Evolutionary conservation across 2,329 filamentous ascomycete species (phyloP), one percentile per base, ranked within the genome.

Genomic region (Sporothrix mexicana): DNA sequence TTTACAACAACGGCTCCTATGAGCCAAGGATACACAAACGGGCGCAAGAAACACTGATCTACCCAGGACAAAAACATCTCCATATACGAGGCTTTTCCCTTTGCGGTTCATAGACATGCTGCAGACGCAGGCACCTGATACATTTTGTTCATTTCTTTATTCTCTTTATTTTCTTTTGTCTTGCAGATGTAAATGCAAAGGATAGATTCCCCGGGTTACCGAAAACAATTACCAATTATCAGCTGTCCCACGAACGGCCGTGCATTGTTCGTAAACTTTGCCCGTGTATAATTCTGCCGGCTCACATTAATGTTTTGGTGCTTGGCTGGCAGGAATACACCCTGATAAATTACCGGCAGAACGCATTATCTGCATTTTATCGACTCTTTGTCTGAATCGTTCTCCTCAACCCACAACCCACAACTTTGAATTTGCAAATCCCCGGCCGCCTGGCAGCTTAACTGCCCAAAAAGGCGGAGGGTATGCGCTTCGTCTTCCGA

Each of bases 281-380:
- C 9, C n/a, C 41, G 53, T 23, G 20, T 10, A 13, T 51, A 30
- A 36, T 67, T 51, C 23, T n/a, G 62, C 62, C 62, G 61, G 36
- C 25, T 43, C 61, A 61, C 51, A 25, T 55, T 55, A 36, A 3
- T 15, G 9, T 15, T 74, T 74, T 77, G 49, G 76, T 76, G 2
- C 30, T 41, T 43, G 57, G 30, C 17, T 41, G 57, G 57, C 57
- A 43, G n/a, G 30, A 62, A n/a, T 36, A 36, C 57, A 7, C 36
- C 36, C 30, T 62, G 57, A 62, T 43, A 20, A n/a, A 43, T 43
- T 62, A 43, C 36, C 57, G 57, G 57, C 30, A 62, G 17, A 43
- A 41, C 57, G n/a, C 15, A n/a, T 36, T 36, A 7, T 36, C 2
- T 36, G 30, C 30, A 36, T 36, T 5, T 36, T 36, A 36, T 2